These are phyloP conservation scores for Cocos nucifera DNA, from an alignment of 176 grass and related monocot genomes.

Conservation along the genomic window DNA sequence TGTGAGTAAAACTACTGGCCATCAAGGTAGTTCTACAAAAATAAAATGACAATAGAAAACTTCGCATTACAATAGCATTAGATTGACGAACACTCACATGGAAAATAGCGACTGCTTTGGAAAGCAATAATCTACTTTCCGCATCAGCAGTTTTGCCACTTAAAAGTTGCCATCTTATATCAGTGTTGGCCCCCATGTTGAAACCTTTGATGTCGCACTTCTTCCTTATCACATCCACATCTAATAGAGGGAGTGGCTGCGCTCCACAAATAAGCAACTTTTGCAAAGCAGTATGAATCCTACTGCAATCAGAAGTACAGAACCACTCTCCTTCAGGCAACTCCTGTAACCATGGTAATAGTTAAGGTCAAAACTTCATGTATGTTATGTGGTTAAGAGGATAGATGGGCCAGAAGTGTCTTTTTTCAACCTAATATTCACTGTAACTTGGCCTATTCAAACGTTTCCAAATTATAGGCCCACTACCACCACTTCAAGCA, in stretches of 20 bases:
- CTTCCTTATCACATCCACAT: conserved; percentile 63
- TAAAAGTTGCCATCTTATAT: conserved; percentile 71
- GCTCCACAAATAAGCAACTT: conserved; percentile 49
- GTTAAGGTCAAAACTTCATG: not conserved
- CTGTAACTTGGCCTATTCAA: not conserved
- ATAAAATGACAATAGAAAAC: no score
- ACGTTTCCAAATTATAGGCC: no score
- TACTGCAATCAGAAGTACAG: conserved; percentile 51
- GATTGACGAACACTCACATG: conserved; percentile 44
- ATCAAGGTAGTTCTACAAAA: no score
- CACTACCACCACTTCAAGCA: no score
- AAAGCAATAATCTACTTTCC: conserved; percentile 51
- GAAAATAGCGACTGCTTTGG: conserved; percentile 69
- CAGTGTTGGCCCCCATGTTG: conserved; percentile 24
- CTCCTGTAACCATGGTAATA: conserved; percentile 48
- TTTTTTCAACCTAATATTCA: not conserved
- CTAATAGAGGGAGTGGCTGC: conserved; percentile 24
- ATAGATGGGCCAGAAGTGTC: not conserved
- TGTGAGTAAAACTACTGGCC: no score
- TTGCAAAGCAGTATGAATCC: conserved; percentile 45
- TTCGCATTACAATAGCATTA: no score
- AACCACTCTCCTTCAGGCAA: conserved; percentile 88
- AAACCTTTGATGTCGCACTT: conserved; percentile 45
- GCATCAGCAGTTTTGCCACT: conserved; percentile 58
- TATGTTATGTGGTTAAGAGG: not conserved